phyloP scores from a whole-genome alignment of 2,329 filamentous ascomycete species.

The Verticillium albo-atrum region DNA sequence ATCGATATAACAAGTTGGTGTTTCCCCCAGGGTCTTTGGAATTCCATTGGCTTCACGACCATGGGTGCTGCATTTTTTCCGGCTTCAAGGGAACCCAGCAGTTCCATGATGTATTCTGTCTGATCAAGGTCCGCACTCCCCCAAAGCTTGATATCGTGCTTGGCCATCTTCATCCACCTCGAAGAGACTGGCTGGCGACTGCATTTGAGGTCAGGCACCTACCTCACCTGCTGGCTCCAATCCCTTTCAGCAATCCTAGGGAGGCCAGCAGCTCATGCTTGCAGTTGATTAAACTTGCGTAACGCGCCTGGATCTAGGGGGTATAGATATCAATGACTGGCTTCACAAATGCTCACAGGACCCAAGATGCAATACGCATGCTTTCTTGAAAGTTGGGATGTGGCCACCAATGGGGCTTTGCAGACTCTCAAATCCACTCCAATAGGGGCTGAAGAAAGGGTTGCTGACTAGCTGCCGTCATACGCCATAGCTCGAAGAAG shows the following conservation, averaged over 20 bases:
- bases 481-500: not conserved
- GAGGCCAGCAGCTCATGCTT: not conserved
- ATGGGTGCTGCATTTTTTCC: not conserved
- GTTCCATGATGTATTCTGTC: not conserved
- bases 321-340: not conserved
- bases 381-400: not conserved
- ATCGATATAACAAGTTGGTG: not conserved
- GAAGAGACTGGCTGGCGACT: not conserved
- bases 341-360: too few species aligned
- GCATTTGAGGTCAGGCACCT: slow-evolving; percentile 2
- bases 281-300: not conserved
- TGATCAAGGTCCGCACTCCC: not conserved
- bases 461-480: not conserved
- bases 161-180: slow-evolving; percentile 3
- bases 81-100: not conserved
- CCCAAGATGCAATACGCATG: not conserved
- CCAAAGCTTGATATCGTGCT: slow-evolving; percentile 5
- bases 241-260: not conserved
- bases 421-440: not conserved
- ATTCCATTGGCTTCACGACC: not conserved
- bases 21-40: not conserved
- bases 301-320: not conserved
- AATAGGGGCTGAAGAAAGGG: not conserved
- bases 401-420: not conserved
- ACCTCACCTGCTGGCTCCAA: not conserved